Conservation (phyloP, 225 moss, liverwort and hornwort species). For the Anthoceros angustus region DNA sequence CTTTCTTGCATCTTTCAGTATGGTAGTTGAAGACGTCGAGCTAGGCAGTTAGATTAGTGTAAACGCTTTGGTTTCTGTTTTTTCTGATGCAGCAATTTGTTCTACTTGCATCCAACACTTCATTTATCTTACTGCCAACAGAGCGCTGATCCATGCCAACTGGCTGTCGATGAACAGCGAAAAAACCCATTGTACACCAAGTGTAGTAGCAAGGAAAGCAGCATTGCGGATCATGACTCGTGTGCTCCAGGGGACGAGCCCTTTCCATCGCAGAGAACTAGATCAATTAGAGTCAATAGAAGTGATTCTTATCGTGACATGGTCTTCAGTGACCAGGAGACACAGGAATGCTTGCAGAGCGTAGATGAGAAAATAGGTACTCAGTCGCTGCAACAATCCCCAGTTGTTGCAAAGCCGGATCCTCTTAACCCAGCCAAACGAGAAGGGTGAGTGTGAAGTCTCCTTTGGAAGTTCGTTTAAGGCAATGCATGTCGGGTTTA, state of each 20-base stretch:
- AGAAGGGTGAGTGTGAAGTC: constrained; percentile 27
- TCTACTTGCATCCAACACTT: constrained; percentile 4
- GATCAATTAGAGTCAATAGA: neutral
- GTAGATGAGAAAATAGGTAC: neutral
- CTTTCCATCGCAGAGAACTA: neutral
- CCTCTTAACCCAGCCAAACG: constrained; percentile 59
- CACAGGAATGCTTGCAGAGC: neutral
- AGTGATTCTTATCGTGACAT: constrained; percentile 1
- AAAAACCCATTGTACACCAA: constrained; percentile 3
- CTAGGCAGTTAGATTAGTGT: neutral
- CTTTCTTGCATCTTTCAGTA: neutral
- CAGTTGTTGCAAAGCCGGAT: constrained; percentile 17
- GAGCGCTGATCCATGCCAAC: constrained; percentile 3
- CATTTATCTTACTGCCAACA: neutral
- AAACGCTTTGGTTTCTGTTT: neutral
- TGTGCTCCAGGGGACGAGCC: neutral
- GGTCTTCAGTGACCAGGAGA: neutral
- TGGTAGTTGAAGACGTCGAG: neutral
- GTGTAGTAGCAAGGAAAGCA: constrained; percentile 1
- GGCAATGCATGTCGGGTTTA: neutral
- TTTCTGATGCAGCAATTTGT: neutral
- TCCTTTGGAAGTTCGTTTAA: neutral
- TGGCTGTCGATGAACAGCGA: constrained; percentile 2
- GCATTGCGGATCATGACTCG: neutral
- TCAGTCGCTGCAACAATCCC: neutral